phyloP scores from a whole-genome alignment of 2,329 filamentous ascomycete species.

The Claviceps paspali region DNA sequence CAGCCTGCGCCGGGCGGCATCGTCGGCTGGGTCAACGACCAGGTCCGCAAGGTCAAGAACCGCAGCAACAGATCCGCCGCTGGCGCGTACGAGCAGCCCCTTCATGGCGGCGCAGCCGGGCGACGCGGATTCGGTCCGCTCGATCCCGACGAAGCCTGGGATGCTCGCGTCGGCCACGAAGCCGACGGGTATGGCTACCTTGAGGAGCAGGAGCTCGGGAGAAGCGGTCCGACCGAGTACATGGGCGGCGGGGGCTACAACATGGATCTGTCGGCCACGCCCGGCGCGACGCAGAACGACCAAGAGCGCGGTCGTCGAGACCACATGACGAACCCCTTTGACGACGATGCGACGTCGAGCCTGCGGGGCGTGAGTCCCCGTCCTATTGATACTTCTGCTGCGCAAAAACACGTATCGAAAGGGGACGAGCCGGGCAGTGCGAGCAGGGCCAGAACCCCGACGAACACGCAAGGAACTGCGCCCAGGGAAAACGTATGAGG shows the following conservation, averaged over 20 bases:
- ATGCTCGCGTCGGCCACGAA: conserved; percentile 61
- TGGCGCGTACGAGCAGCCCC: conserved; percentile 56
- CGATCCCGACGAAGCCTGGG: conserved; percentile 79
- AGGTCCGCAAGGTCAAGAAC: conserved; percentile 47
- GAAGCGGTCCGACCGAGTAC: conserved; percentile 18
- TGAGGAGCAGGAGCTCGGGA: conserved; percentile 61
- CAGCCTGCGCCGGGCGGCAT: conserved; percentile 46
- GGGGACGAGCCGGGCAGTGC: conserved; percentile 18
- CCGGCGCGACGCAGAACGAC: conserved; percentile 16
- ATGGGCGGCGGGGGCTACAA: conserved; percentile 28
- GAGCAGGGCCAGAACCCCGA: conserved; percentile 26
- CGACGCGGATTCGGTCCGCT: conserved; percentile 49
- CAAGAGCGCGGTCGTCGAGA: conserved; percentile 20
- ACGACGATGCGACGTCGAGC: conserved; percentile 49
- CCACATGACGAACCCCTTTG: conserved; percentile 51
- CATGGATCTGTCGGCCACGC: conserved; percentile 30
- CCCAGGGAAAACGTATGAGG: conserved; percentile 53
- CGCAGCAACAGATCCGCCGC: conserved; percentile 49
- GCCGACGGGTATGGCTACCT: conserved; percentile 55
- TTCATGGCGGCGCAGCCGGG: conserved; percentile 24
- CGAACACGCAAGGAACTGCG: conserved; percentile 43
- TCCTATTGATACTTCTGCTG: conserved; percentile 42
- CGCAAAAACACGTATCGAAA: conserved; percentile 11
- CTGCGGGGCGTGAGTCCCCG: conserved; percentile 61
- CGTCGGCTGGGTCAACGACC: conserved; percentile 57